Conservation (phyloP, 345 rosid genomes). For the Raphanus raphanistrum region DNA sequence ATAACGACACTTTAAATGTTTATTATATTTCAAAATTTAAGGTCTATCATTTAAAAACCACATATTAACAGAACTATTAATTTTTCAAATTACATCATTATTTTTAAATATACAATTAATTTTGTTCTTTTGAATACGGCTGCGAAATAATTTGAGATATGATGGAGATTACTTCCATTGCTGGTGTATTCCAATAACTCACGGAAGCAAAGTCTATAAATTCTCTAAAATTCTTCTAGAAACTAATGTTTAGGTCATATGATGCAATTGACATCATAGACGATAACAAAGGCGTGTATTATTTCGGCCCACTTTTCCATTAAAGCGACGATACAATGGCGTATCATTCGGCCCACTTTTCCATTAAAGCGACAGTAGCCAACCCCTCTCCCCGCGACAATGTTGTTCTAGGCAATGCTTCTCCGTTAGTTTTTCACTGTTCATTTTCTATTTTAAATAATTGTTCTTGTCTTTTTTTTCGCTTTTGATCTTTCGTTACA, state of each 20-base stretch:
- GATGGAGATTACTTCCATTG: neutral
- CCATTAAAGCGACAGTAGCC: slow-evolving; percentile 5
- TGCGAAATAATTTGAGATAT: neutral
- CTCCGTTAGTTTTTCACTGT: slow-evolving; percentile 10
- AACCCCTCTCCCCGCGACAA: neutral
- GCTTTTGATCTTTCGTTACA: neutral
- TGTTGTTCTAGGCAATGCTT: slow-evolving; percentile 12
- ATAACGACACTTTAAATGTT: too few species aligned
- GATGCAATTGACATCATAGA: neutral
- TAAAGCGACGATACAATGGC: neutral
- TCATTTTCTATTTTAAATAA: neutral
- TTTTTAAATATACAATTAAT: too few species aligned
- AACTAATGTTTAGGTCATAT: neutral
- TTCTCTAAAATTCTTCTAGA: neutral
- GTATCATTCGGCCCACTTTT: slow-evolving; percentile 16
- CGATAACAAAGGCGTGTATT: neutral
- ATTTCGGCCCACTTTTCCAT: slow-evolving; percentile 17
- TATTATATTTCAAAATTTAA: too few species aligned
- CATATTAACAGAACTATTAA: too few species aligned
- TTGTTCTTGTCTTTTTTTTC: slow-evolving; percentile 17
- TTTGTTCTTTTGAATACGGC: neutral
- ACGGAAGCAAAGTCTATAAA: neutral
- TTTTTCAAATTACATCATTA: too few species aligned
- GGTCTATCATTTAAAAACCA: too few species aligned
- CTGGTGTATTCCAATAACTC: neutral